These are phyloP conservation scores for Onygenales sp. DNA, from an alignment of 2,329 filamentous ascomycete species.

Conservation along the genomic window DNA sequence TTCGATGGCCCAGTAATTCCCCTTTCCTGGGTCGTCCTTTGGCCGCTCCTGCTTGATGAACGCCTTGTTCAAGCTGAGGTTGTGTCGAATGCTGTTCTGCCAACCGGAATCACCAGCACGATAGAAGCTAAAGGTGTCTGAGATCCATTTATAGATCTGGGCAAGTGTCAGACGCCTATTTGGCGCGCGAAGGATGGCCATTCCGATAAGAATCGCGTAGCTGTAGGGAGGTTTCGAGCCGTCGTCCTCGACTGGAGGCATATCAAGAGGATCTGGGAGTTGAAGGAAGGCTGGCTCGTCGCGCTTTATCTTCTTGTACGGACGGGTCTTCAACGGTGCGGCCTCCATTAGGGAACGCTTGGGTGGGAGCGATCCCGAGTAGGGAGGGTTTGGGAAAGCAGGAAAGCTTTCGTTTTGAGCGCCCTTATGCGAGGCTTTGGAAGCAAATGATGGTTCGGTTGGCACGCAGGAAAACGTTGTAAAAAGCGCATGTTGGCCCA, in stretches of 20 bases:
- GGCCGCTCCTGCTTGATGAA: conserved; percentile 93
- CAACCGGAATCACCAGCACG: conserved; percentile 75
- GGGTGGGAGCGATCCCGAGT: conserved; percentile 33
- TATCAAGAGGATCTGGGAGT: conserved; percentile 65
- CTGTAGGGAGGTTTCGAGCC: conserved; percentile 83
- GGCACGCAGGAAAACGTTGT: conserved; percentile 39
- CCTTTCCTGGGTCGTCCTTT: conserved; percentile 95
- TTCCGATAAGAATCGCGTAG: conserved; percentile 90
- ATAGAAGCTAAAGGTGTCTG: conserved; percentile 88
- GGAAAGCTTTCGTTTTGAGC: conserved; percentile 36
- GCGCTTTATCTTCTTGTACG: conserved; percentile 58
- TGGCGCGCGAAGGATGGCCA: conserved; percentile 86
- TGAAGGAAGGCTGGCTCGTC: conserved; percentile 43
- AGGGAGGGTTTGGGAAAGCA: conserved; percentile 26
- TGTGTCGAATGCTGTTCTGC: conserved; percentile 99
- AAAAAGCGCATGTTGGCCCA: conserved; percentile 39
- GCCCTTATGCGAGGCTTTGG: conserved; percentile 31
- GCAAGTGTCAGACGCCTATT: conserved; percentile 76
- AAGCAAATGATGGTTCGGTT: conserved; percentile 36
- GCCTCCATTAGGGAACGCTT: conserved; percentile 60
- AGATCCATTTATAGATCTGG: conserved; percentile 99
- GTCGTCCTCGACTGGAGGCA: conserved; percentile 73
- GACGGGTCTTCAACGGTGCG: conserved; percentile 60
- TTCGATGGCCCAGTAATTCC: conserved; percentile 93
- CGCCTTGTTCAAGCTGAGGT: conserved; percentile 91